A percentile compares a stretch with the other conserved stretches of the same genome.
phyloP scores from a whole-genome alignment of 768 basidiomycete genomes.

The Cystofilobasidium ferigula region DNA sequence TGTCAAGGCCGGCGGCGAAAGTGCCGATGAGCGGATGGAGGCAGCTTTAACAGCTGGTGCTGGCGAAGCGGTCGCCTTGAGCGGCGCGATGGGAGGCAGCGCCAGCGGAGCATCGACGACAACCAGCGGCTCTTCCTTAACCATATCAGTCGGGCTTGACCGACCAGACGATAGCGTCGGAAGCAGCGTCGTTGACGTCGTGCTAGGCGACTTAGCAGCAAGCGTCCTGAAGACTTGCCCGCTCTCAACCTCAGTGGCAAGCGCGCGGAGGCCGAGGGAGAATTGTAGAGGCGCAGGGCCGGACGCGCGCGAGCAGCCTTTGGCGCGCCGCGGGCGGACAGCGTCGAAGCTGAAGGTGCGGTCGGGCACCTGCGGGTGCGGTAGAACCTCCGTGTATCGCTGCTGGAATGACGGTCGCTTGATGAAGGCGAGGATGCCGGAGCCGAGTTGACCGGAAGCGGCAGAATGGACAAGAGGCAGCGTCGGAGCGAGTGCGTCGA shows the following conservation, averaged over 20 bases:
- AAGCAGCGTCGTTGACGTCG: conserved; percentile 6
- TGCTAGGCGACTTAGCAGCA: not conserved
- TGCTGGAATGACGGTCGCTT: conserved; percentile 12
- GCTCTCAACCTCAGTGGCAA: conserved; percentile 5
- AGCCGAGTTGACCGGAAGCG: not conserved
- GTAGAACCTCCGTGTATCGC: not conserved
- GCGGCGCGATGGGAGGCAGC: too few relatives aligned
- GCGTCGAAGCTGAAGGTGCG: conserved; percentile 2
- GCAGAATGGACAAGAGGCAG: not conserved
- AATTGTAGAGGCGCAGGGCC: conserved; percentile 2
- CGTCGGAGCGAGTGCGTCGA: conserved; percentile 5
- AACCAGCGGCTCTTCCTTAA: not conserved
- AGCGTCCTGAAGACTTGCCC: not conserved
- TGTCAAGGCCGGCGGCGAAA: too few relatives aligned
- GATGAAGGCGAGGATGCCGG: conserved; percentile 24
- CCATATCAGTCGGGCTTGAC: conserved; percentile 15
- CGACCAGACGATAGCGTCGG: not conserved
- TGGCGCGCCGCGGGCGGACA: not conserved
- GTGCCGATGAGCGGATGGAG: too few relatives aligned
- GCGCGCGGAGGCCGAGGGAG: conserved; percentile 4
- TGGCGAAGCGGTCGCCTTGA: not conserved
- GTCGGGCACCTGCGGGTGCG: conserved; percentile 1
- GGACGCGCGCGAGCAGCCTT: not conserved
- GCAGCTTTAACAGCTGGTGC: too few relatives aligned
- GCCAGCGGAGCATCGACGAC: conserved; percentile 1